A percentile compares a stretch with the other conserved stretches of the same genome.
phyloP scores from a whole-genome alignment of 306 rosid genomes.

The Hippophae tibetana region DNA sequence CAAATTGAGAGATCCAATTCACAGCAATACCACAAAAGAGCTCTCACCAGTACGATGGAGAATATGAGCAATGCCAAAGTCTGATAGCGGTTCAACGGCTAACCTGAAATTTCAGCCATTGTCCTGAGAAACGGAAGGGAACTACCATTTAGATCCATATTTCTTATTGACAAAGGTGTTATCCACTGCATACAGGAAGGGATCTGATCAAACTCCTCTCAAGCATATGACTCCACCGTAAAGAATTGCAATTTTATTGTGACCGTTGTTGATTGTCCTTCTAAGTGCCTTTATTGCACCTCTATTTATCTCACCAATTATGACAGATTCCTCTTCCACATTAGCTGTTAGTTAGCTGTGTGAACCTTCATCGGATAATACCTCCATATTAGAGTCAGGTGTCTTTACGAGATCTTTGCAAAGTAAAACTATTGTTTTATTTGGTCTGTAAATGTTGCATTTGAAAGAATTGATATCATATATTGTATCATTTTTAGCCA shows the following conservation, averaged over 20 bases:
- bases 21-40: constrained; percentile 66
- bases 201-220: constrained; percentile 66
- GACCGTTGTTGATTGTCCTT: constrained; percentile 53
- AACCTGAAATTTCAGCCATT: constrained; percentile 68
- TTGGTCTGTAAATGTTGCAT: no score
- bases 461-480: no score
- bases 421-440: no score
- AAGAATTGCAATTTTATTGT: constrained; percentile 76
- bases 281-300: constrained; percentile 56
- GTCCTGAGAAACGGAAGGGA: constrained; percentile 80
- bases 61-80: constrained; percentile 88
- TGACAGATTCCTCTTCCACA: constrained; percentile 75
- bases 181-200: constrained; percentile 69
- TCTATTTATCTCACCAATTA: constrained; percentile 78
- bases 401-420: not conserved
- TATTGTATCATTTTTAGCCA: no score
- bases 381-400: constrained; percentile 12
- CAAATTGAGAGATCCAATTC: constrained; percentile 46
- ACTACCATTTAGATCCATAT: constrained; percentile 34
- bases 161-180: constrained; percentile 78
- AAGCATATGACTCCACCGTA: constrained; percentile 99
- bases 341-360: constrained; percentile 49
- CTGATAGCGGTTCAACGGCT: constrained; percentile 96
- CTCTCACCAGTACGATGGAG: constrained; percentile 90
- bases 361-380: constrained; percentile 45